Evolutionary conservation across 495 filamentous ascomycete species (phyloP).

Genomic region (Penicillium egyptiacum): DNA sequence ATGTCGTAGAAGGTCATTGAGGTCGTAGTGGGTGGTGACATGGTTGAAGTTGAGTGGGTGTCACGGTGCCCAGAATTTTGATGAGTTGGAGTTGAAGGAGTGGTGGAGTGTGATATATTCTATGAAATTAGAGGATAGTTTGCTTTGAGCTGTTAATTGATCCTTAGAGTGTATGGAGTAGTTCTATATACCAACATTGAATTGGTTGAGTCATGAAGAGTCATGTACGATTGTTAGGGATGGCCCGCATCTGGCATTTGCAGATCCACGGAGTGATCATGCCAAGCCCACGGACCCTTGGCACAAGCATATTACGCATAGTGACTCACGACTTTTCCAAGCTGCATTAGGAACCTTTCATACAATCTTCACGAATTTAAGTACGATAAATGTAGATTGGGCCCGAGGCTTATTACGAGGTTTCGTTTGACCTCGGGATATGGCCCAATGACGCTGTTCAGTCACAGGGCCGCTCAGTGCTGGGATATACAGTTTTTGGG

Average conservation of each 20-base stretch:
- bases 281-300: no score
- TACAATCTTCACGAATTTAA: no score
- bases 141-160: not conserved
- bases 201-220: not conserved
- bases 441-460: no score
- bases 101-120: not conserved
- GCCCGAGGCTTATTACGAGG: no score
- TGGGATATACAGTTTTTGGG: no score
- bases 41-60: not conserved
- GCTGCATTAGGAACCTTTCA: no score
- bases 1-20: slow-evolving; percentile 56
- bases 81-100: not conserved
- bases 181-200: not conserved
- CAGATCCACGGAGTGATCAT: no score
- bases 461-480: no score
- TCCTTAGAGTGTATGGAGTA: not conserved
- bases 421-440: no score
- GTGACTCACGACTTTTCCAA: no score
- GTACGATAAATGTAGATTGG: no score
- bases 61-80: not conserved
- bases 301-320: no score
- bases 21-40: not conserved
- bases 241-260: not conserved
- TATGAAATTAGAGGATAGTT: not conserved
- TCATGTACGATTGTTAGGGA: not conserved